Conservation (phyloP, 2,329 filamentous ascomycete species). For the Neofusicoccum parvum region DNA sequence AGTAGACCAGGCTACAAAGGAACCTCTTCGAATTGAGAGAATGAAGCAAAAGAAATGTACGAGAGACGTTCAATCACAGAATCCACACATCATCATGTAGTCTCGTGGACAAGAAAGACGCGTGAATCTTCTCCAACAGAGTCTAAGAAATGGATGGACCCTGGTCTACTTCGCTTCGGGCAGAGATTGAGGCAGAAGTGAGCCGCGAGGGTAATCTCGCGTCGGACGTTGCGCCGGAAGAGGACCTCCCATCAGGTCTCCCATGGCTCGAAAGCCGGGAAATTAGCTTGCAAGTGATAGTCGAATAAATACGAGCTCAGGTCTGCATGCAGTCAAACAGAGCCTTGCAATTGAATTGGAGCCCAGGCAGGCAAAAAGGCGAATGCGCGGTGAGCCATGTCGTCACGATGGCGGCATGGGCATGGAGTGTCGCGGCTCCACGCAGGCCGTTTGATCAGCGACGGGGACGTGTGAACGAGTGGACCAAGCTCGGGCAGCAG, state of each 20-base stretch:
- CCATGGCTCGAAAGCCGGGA: background rate
- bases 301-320: background rate
- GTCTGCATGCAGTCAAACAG: too few species aligned
- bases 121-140: too few species aligned
- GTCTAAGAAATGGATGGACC: too few species aligned
- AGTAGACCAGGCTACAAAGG: too few species aligned
- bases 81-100: too few species aligned
- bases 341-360: background rate
- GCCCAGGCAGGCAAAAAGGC: background rate
- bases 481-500: conserved; percentile 12
- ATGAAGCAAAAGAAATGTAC: too few species aligned
- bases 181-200: background rate
- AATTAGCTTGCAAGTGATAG: background rate
- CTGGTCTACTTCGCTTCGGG: background rate
- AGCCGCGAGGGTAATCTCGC: background rate
- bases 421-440: background rate
- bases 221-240: background rate
- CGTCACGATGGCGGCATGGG: background rate
- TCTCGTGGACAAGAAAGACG: too few species aligned
- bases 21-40: too few species aligned
- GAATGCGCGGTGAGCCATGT: background rate
- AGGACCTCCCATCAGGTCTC: background rate
- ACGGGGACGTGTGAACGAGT: background rate
- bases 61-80: too few species aligned
- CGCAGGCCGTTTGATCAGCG: conserved; percentile 6